Evolutionary conservation across 139 green algal species (phyloP), one percentile per base, ranked within the genome.

Genomic region (Chlorella vulgaris): DNA sequence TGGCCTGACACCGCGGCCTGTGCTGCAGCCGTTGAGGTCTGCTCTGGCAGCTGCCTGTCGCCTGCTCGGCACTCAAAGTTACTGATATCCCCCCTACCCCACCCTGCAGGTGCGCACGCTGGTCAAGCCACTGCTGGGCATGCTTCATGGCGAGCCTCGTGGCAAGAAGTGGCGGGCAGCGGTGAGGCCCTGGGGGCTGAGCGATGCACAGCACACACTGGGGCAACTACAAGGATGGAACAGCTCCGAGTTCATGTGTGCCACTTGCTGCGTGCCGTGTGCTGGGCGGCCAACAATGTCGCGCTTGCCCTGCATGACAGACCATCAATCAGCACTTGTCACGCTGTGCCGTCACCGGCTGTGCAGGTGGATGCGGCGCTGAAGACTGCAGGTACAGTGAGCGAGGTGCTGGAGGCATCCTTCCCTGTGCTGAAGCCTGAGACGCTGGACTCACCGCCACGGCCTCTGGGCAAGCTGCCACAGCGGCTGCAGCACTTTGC

Each of bases 81-180:
- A n/a, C n/a, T n/a, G n/a, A n/a, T n/a, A n/a, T n/a, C n/a, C n/a
- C n/a, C n/a, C n/a, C n/a, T n/a, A n/a, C n/a, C n/a, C n/a, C n/a
- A n/a, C n/a, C n/a, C 92, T 91, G 31, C 91, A 78, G 62, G 84
- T 96, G 50, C 89, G 94, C 65, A 83, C 85, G 1, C 67, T 97
- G 19, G 81, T 94, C 35, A 93, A 93, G 81, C 94, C 94, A 28
- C 78, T 97, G 60, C 85, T 97, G n/a, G 92, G 92, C 77, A 82
- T 98, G 36, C 97, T 97, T 76, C 87, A 95, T 70, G 91, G 88
- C 3, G 92, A 95, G 83, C 71, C 76, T 2, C 86, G 89, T 39
- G 85, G 68, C 58, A 93, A 93, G 79, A 83, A 78, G 43, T 95
- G 88, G 88, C 77, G 81, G 22, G 74, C 81, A 43, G 81, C 76